Evolutionary conservation across 139 green algal genomes (phyloP).

Genomic region (Penium margaritaceum): DNA sequence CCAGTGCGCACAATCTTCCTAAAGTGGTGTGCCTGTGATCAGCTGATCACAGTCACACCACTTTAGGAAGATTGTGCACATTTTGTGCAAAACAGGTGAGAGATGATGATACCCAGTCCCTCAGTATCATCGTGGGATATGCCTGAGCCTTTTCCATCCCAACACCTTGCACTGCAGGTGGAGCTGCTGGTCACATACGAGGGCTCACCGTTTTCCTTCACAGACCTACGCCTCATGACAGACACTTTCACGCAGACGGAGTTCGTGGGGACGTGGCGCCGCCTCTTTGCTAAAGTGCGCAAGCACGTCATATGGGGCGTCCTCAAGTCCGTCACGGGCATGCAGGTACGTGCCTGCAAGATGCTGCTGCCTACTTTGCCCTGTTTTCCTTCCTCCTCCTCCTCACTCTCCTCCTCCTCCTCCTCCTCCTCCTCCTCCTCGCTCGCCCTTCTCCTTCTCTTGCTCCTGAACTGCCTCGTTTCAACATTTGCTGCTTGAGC

Average conservation of each 20-base stretch:
- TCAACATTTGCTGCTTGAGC: too few relatives aligned
- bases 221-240: conserved; percentile 5
- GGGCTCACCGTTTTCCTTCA: conserved; percentile 6
- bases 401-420: background rate
- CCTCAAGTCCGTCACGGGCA: conserved; percentile 31
- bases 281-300: conserved; percentile 16
- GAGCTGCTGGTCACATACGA: conserved; percentile 37
- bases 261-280: conserved; percentile 19
- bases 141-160: background rate
- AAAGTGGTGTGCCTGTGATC: too few relatives aligned
- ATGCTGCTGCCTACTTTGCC: background rate
- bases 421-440: too few relatives aligned
- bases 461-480: too few relatives aligned
- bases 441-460: too few relatives aligned
- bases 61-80: too few relatives aligned
- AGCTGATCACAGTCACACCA: too few relatives aligned
- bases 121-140: background rate
- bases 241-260: conserved; percentile 30
- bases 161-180: conserved; percentile 7
- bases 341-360: conserved; percentile 15
- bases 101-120: too few relatives aligned
- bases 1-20: too few relatives aligned
- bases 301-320: conserved; percentile 40
- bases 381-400: background rate
- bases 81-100: background rate